Percentiles rank a stretch among this genome's conserved stretches.
Conservation (phyloP, 768 basidiomycete genomes). For the Phylloporus arenicola region DNA sequence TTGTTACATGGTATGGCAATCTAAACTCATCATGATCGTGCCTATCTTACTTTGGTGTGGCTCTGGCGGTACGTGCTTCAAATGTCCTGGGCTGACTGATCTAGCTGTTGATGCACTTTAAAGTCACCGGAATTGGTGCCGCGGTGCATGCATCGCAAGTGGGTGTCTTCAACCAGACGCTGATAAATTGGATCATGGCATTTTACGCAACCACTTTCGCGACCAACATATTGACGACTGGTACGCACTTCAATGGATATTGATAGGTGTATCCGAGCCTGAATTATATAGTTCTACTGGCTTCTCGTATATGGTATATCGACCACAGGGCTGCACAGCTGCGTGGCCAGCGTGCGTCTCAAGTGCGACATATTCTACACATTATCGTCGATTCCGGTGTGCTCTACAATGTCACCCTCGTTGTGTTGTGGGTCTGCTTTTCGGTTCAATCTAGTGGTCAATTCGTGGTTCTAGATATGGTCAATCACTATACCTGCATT, state of each 20-base stretch:
- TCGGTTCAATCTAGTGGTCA: constrained; percentile 23
- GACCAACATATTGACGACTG: constrained; percentile 29
- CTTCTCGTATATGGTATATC: constrained; percentile 23
- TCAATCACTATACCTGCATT: not conserved
- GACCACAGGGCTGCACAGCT: constrained; percentile 19
- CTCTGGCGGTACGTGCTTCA: constrained; percentile 12
- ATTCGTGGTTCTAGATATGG: constrained; percentile 32
- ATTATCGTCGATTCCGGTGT: constrained; percentile 33
- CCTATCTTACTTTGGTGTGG: constrained; percentile 23
- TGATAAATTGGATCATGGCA: constrained; percentile 29
- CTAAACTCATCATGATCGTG: constrained; percentile 15
- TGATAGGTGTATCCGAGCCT: not conserved
- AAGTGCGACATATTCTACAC: constrained; percentile 9
- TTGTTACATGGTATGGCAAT: constrained; percentile 27
- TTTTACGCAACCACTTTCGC: constrained; percentile 28
- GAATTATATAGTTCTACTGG: constrained; percentile 16
- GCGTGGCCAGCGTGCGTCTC: not conserved
- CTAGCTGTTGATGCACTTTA: not conserved
- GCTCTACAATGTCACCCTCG: constrained; percentile 32
- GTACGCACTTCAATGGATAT: constrained; percentile 6
- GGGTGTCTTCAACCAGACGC: constrained; percentile 19
- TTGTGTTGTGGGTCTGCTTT: constrained; percentile 29
- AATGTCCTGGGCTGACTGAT: constrained; percentile 2
- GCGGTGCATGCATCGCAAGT: constrained; percentile 3
- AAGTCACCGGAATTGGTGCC: not conserved